Evolutionary conservation across 306 rosid genomes (phyloP).

Genomic region (Acacia confusa): DNA sequence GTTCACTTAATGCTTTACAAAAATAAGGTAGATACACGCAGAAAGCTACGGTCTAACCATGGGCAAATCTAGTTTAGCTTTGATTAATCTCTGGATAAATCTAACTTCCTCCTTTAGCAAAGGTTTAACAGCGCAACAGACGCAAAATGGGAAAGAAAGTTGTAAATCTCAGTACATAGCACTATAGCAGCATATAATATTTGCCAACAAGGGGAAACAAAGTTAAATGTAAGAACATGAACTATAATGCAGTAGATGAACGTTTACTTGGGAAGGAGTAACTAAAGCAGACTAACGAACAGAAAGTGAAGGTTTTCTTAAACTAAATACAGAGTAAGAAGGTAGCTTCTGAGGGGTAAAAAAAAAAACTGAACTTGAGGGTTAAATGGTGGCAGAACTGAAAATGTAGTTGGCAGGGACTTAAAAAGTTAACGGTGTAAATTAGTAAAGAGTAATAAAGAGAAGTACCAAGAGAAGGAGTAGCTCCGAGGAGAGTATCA

Average conservation of each 20-base stretch:
- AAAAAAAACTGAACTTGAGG: background rate
- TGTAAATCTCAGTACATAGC: background rate
- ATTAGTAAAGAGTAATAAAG: background rate
- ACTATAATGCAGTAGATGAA: background rate
- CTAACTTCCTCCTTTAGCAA: too few species aligned
- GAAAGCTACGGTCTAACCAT: background rate
- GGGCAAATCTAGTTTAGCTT: background rate
- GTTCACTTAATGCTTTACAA: background rate
- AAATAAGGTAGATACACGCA: background rate
- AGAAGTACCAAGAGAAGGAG: constrained; percentile 52
- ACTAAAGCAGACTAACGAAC: background rate
- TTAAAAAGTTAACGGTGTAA: background rate
- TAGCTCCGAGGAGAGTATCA: constrained; percentile 65
- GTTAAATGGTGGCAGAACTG: background rate
- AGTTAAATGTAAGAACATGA: background rate
- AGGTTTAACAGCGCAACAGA: background rate
- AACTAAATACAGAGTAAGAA: background rate
- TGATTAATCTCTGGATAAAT: background rate
- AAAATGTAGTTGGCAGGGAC: background rate
- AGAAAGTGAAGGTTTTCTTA: background rate
- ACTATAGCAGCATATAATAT: background rate
- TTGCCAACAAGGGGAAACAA: background rate
- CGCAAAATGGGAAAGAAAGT: background rate
- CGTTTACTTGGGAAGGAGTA: background rate
- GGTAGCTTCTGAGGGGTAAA: background rate